Evolutionary conservation across 345 rosid genomes (phyloP), one percentile per base, ranked within the genome.

Genomic region (Salix purpurea): DNA sequence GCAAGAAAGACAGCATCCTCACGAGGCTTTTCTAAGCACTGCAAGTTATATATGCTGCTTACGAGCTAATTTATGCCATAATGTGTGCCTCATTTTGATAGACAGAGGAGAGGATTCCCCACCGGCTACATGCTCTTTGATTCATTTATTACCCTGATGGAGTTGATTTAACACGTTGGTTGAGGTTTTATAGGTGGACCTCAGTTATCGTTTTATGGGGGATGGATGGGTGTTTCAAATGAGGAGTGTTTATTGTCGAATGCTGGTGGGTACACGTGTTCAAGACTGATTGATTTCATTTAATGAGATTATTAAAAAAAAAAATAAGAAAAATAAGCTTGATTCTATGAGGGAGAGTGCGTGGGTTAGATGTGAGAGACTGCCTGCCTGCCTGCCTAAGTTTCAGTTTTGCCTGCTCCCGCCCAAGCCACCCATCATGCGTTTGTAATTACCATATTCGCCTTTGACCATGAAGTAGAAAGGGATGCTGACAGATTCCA

Each of bases 291-390:
- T 34, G 12, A 40, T 40, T 40, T 40, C 10, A 40, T 40, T 40
- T 1, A 40, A 40, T 40, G 44, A 40, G 12, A 2, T 40, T 40
- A 40, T 40, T 40, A 40, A 40, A 8, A 7, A 1, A 40, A 7
- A 40, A 40, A 8, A 40, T 40, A 40, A 40, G 44, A 40, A 10
- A 40, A 2, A 40, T 8, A 60, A 23, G 28, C 14, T 62, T n/a
- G 24, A 16, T 28, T 32, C 16, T 5, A 65, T 1, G 69, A 32
- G 69, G 56, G 44, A 77, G 81, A 76, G 76, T 73, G 79, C 86
- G 77, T 74, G 83, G 78, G 82, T 46, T 71, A 1, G 80, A 84
- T 40, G 80, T 77, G 83, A 2, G 78, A 79, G 83, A 75, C 66
- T 66, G 78, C 72, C 84, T 66, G 78, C 72, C 84, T 66, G 78